Percentiles rank a stretch among this genome's conserved stretches.
Conservation (phyloP, 371 early-diverging fungal species). For the Mucor indicus region DNA sequence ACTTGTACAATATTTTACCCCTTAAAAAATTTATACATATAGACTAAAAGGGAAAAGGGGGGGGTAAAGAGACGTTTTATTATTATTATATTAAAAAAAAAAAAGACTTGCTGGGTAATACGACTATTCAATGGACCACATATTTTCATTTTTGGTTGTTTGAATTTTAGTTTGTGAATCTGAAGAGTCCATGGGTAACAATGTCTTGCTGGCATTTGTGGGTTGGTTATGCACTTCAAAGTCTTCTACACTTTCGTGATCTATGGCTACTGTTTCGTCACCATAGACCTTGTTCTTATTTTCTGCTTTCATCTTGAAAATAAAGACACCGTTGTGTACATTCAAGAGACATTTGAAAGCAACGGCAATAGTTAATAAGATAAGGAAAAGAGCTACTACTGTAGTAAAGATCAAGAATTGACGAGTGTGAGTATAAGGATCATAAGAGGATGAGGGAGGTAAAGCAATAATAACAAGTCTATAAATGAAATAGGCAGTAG, state of each 20-base stretch:
- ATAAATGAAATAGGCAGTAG: slow-evolving; percentile 36
- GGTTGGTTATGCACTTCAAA: slow-evolving; percentile 1
- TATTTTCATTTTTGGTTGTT: slow-evolving; percentile 4
- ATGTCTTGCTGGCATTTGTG: slow-evolving; percentile 4
- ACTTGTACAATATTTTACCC: too few relatives aligned
- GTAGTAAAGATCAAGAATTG: slow-evolving; percentile 46
- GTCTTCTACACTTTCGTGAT: slow-evolving; percentile 25
- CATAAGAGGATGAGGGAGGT: slow-evolving; percentile 13
- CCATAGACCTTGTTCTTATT: slow-evolving; percentile 10
- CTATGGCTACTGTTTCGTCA: slow-evolving; percentile 20
- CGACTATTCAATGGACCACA: slow-evolving; percentile 30
- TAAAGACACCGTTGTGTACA: slow-evolving; percentile 19
- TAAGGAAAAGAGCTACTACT: slow-evolving; percentile 25
- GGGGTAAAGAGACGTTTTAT: too few relatives aligned
- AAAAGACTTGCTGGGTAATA: too few relatives aligned
- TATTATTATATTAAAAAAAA: too few relatives aligned
- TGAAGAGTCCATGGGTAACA: neutral
- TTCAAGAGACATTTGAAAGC: slow-evolving; percentile 27
- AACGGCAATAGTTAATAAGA: slow-evolving; percentile 21
- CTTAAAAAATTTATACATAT: too few relatives aligned
- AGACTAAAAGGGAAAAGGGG: too few relatives aligned
- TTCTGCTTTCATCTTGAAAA: slow-evolving; percentile 19
- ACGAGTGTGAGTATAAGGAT: slow-evolving; percentile 48
- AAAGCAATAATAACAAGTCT: slow-evolving; percentile 25
- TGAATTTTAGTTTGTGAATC: neutral